Base-by-base conservation (phyloP, 495 filamentous ascomycete species). In the Neurospora sp. region DNA sequence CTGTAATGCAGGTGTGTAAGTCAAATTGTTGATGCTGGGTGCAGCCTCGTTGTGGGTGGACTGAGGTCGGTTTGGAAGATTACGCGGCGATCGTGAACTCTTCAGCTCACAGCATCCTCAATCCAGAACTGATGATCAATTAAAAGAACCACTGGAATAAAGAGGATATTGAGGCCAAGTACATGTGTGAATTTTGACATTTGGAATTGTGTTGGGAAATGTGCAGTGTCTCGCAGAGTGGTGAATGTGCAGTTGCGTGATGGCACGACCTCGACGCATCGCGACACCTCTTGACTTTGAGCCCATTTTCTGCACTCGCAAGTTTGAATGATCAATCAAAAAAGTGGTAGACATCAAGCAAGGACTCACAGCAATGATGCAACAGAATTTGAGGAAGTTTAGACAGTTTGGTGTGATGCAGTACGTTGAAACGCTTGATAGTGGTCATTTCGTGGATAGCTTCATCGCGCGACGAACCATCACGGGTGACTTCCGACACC, bases 391-490 rank as follows among this genome's bases (percentile, higher is more conserved):
- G 6, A 37, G 3, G 1, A 18, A 8, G 12, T 18, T 65, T 8
- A 0, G 14, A 65, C 6, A 16, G 1, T 2, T 4, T 65, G 53
- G 8, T 65, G 53, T 18, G 53, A 27, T 65, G 53, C 27, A 0
- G 14, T 65, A 27, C 1, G 7, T 8, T 14, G 53, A 65, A 65
- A 18, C 8, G 53, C 14, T 65, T 35, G 22, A 16, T 6, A 65
- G 5, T 16, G 14, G 22, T 8, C 6, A 65, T 65, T 65, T 65
- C 53, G 83, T 74, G 78, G 81, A 85, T 85, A 81, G 82, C 83
- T 82, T 84, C 82, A 70, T 69, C 16, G 61, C 45, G n/a, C 41
- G 31, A 31, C 69, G 71, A 42, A 68, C 69, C 72, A 79, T 72
- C 74, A 73, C 68, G 40, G 74, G 76, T 79, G 80, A 77, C 74